These are phyloP conservation scores for Trichoderma sp. DNA, from an alignment of 2,329 filamentous ascomycete genomes.

Conservation along the genomic window DNA sequence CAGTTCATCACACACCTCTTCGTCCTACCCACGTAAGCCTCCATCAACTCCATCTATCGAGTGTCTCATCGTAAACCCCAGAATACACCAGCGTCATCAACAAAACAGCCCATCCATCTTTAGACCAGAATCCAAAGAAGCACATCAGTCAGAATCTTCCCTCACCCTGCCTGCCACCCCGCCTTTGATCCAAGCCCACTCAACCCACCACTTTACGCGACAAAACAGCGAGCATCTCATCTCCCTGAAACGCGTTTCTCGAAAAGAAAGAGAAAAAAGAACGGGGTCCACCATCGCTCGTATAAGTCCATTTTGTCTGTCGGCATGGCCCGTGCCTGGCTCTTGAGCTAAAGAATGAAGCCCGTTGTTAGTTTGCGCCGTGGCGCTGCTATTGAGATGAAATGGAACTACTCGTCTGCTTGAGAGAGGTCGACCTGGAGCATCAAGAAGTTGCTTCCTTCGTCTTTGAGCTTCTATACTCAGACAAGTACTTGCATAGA, in stretches of 20 bases:
- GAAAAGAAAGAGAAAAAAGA: background rate
- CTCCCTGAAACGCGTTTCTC: constrained; percentile 14
- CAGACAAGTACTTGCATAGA: no score
- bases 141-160: background rate
- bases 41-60: no score
- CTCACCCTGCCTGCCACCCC: constrained; percentile 4
- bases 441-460: no score
- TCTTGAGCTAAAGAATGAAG: background rate
- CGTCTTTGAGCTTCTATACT: no score
- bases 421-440: background rate
- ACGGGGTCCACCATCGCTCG: background rate
- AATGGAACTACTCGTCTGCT: background rate
- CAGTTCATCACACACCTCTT: no score
- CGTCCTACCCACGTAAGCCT: no score
- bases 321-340: constrained; percentile 26
- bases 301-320: no score
- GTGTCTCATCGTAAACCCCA: no score
- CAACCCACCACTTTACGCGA: constrained; percentile 15
- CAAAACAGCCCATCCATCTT: no score
- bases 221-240: background rate
- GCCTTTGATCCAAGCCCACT: background rate
- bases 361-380: background rate
- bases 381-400: background rate
- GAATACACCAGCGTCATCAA: no score
- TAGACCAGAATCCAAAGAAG: background rate